These are phyloP conservation scores for Fraxinus quadrangulata DNA, from an alignment of 257 asterid genomes.

Conservation along the genomic window DNA sequence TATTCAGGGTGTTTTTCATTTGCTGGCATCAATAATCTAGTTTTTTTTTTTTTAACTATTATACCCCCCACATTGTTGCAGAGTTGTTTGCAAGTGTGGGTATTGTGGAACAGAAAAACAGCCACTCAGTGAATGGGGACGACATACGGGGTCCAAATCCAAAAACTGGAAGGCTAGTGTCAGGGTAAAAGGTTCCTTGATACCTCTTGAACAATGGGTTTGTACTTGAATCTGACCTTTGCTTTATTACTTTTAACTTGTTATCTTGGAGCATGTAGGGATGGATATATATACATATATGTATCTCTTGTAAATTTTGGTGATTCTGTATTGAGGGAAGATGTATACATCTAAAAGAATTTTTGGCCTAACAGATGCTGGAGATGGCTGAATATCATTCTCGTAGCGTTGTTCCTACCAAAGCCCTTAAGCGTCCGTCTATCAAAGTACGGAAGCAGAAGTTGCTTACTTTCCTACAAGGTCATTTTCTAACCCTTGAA, in stretches of 20 bases:
- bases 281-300: neutral
- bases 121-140: constrained; percentile 94
- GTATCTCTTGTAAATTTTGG: neutral
- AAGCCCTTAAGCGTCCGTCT: constrained; percentile 80
- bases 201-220: constrained; percentile 97
- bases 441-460: constrained; percentile 85
- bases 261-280: constrained; percentile 15
- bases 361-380: constrained; percentile 68
- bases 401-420: constrained; percentile 66
- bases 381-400: constrained; percentile 85
- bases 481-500: constrained; percentile 37
- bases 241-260: constrained; percentile 17
- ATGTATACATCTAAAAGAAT: constrained; percentile 5
- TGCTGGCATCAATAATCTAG: constrained; percentile 27
- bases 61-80: constrained; percentile 30
- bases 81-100: constrained; percentile 99
- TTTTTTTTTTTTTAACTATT: neutral
- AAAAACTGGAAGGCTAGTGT: constrained; percentile 95
- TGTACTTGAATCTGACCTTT: constrained; percentile 42
- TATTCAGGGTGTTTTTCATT: constrained; percentile 15
- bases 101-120: constrained; percentile 85
- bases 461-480: constrained; percentile 80
- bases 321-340: constrained; percentile 17
- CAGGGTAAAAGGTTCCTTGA: constrained; percentile 79
- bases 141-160: constrained; percentile 87